Conservation (phyloP, 257 asterid genomes). For the Petunia axillaris region DNA sequence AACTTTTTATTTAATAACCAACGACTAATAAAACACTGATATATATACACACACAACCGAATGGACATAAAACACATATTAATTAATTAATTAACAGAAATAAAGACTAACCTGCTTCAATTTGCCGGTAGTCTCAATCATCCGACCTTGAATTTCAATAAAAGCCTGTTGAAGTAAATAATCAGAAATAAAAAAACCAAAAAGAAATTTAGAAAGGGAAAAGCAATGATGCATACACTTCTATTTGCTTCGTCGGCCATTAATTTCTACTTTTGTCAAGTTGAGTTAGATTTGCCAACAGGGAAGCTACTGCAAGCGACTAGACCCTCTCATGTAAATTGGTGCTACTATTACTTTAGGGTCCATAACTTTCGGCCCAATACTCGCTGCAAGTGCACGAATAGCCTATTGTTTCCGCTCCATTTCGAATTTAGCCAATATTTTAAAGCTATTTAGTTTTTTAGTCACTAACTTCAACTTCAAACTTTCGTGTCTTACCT, state of each 20-base stretch:
- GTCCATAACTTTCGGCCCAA: neutral
- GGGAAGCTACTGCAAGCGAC: neutral
- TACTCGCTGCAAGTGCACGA: neutral
- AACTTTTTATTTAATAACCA: neutral
- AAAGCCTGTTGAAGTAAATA: conserved; percentile 60
- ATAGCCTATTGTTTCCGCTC: too few relatives aligned
- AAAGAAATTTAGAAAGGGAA: neutral
- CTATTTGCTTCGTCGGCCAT: conserved; percentile 94
- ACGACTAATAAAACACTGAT: neutral
- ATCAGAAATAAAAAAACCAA: neutral
- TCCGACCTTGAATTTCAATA: conserved; percentile 86
- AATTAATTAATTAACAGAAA: neutral
- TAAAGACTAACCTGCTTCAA: conserved; percentile 69
- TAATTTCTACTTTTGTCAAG: conserved; percentile 22
- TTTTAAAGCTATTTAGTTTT: too few relatives aligned
- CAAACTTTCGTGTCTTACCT: too few relatives aligned
- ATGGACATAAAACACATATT: neutral
- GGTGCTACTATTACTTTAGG: neutral
- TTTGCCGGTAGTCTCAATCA: conserved; percentile 87
- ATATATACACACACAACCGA: neutral
- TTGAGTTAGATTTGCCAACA: neutral
- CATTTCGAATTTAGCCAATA: too few relatives aligned
- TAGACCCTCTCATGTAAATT: neutral
- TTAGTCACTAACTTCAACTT: too few relatives aligned
- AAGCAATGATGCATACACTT: conserved; percentile 45